A percentile compares a stretch with the other conserved stretches of the same genome.
These are phyloP conservation scores for Fraxinus platypoda DNA, from an alignment of 305 asterid species.

Conservation along the genomic window DNA sequence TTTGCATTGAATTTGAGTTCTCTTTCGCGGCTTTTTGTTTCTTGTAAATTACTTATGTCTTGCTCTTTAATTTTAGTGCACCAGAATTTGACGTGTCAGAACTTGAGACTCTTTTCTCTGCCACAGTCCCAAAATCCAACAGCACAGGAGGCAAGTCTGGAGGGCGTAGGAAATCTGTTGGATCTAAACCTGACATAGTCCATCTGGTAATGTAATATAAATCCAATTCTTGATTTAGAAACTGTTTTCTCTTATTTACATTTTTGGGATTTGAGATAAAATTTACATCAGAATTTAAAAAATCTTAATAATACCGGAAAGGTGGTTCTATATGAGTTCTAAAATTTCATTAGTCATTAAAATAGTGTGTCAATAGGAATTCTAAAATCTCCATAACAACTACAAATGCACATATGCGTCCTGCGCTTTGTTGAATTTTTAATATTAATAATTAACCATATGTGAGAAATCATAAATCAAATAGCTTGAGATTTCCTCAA, in stretches of 20 bases:
- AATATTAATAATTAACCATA: background rate
- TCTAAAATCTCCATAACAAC: background rate
- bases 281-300: background rate
- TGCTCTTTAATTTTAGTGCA: constrained; percentile 49
- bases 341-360: background rate
- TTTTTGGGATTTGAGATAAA: background rate
- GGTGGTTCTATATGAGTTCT: background rate
- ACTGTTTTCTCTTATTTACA: background rate
- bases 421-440: background rate
- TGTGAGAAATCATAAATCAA: background rate
- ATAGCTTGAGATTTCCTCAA: background rate
- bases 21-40: constrained; percentile 7
- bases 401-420: background rate
- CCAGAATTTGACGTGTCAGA: constrained; percentile 90
- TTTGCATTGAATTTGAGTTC: background rate
- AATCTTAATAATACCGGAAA: background rate
- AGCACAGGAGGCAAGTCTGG: constrained; percentile 65
- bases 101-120: constrained; percentile 89
- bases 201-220: constrained; percentile 67
- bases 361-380: background rate
- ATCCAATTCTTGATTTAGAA: constrained; percentile 1
- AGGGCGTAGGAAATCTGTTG: constrained; percentile 80
- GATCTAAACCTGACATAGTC: constrained; percentile 79
- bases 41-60: constrained; percentile 25
- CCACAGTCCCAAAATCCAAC: constrained; percentile 75